A percentile compares a stretch with the other conserved stretches of the same genome.
Conservation (phyloP, 495 filamentous ascomycete genomes). For the Neurospora tetraspora region DNA sequence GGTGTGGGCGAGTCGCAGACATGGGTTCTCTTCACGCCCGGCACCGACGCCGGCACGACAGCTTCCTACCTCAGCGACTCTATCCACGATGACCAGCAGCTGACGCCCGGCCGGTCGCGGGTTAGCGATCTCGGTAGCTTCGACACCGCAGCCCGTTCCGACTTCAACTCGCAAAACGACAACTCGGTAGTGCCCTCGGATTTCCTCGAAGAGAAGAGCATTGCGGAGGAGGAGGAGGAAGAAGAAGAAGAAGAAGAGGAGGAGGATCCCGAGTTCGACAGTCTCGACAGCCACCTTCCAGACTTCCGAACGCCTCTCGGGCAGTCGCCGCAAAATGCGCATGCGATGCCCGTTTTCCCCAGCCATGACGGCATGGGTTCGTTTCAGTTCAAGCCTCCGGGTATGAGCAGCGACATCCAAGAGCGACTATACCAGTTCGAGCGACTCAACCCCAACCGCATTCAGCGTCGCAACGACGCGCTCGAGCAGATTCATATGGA, state of each 20-base stretch:
- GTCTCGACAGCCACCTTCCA: constrained; percentile 79
- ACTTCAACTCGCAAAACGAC: constrained; percentile 28
- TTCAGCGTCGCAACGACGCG: constrained; percentile 57
- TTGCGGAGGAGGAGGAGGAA: constrained; percentile 47
- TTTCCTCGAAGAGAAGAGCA: constrained; percentile 40
- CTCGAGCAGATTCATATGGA: constrained; percentile 41
- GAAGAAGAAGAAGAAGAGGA: constrained; percentile 48
- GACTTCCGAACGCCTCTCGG: constrained; percentile 59
- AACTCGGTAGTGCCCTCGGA: constrained; percentile 33
- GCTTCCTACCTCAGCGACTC: constrained; percentile 58
- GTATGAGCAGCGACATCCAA: constrained; percentile 45
- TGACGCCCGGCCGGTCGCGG: constrained; percentile 63
- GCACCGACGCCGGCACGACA: constrained; percentile 50
- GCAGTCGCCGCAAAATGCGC: constrained; percentile 16
- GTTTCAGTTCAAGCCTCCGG: constrained; percentile 45
- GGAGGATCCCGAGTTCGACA: constrained; percentile 70
- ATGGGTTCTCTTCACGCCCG: constrained; percentile 92
- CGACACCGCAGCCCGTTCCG: constrained; percentile 48
- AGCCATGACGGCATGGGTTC: constrained; percentile 86
- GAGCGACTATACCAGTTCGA: constrained; percentile 82
- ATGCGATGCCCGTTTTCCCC: constrained; percentile 57
- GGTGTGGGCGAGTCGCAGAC: constrained; percentile 65
- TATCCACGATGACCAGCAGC: constrained; percentile 56
- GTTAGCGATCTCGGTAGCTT: constrained; percentile 82
- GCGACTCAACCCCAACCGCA: constrained; percentile 61